Conservation (phyloP, 164 flowering plant genomes). For the Aristolochia fimbriata region DNA sequence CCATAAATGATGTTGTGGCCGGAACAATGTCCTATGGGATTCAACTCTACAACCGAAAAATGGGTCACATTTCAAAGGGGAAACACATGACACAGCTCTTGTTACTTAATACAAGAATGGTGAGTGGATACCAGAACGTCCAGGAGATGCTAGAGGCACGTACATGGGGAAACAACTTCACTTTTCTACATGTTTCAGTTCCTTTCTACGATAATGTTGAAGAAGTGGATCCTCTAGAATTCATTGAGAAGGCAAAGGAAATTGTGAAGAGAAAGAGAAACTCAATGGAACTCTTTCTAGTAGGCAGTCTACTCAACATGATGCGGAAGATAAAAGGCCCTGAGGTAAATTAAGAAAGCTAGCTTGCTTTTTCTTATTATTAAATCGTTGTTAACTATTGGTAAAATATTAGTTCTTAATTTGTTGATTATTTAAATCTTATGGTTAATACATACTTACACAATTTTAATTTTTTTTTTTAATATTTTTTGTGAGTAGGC, state of each 20-base stretch:
- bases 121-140: constrained; percentile 23
- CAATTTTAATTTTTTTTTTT: not conserved
- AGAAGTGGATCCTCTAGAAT: constrained; percentile 21
- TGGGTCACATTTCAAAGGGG: constrained; percentile 7
- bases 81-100: constrained; percentile 33
- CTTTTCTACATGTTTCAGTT: constrained; percentile 14
- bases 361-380: too few species aligned
- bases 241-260: constrained; percentile 19
- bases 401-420: not conserved
- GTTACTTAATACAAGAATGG: constrained; percentile 41
- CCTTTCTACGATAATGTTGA: constrained; percentile 3
- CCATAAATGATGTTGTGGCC: constrained; percentile 41
- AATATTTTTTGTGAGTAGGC: constrained; percentile 8
- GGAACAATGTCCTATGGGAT: constrained; percentile 40
- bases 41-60: constrained; percentile 38
- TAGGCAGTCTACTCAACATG: constrained; percentile 20
- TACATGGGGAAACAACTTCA: constrained; percentile 32
- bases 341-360: constrained; percentile 39
- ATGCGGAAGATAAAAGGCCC: constrained; percentile 28
- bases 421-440: not conserved
- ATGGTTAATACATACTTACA: not conserved
- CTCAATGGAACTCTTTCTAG: constrained; percentile 24
- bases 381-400: too few species aligned
- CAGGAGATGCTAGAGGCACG: constrained; percentile 32
- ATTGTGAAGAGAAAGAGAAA: constrained; percentile 24